A percentile compares a stretch with the other conserved stretches of the same genome.
phyloP scores from a whole-genome alignment of 1,284 basidiomycete genomes.

The Trichosporon asahii region DNA sequence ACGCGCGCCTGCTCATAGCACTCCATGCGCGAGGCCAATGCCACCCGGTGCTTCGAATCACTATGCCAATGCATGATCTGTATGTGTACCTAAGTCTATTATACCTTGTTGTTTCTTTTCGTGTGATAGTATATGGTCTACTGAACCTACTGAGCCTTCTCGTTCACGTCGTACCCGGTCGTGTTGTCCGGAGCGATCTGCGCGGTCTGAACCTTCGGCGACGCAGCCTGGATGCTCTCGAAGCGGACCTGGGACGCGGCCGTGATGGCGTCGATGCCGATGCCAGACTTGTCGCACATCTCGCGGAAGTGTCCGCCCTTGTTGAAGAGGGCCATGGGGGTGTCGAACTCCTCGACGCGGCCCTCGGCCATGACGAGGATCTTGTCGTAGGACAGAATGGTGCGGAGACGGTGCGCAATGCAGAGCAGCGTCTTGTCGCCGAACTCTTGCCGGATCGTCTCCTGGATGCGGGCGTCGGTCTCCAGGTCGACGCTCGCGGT shows the following conservation, averaged over 20 bases:
- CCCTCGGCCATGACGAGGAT: slow-evolving; percentile 70
- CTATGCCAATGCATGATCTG: neutral
- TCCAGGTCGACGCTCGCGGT: slow-evolving; percentile 59
- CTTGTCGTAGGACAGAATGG: slow-evolving; percentile 74
- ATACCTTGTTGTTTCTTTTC: neutral
- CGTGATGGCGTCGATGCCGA: slow-evolving; percentile 64
- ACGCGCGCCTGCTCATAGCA: too few relatives aligned
- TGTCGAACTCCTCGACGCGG: slow-evolving; percentile 67
- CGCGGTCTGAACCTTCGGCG: too few relatives aligned
- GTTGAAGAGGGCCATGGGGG: slow-evolving; percentile 70
- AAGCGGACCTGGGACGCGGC: neutral
- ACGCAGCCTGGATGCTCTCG: neutral
- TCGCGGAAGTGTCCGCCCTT: slow-evolving; percentile 69
- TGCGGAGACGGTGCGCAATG: slow-evolving; percentile 68
- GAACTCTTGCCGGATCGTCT: slow-evolving; percentile 66
- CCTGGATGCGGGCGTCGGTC: slow-evolving; percentile 69
- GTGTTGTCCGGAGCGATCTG: neutral
- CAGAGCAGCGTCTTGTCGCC: slow-evolving; percentile 61
- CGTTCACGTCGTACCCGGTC: neutral
- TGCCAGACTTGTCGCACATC: slow-evolving; percentile 68
- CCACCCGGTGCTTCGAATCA: neutral
- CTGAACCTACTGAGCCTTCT: neutral
- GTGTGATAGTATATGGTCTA: neutral
- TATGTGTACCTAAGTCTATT: slow-evolving; percentile 1
- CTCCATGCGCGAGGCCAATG: too few relatives aligned